phyloP scores from a whole-genome alignment of 306 rosid genomes.

The Leucaena leucocephala region DNA sequence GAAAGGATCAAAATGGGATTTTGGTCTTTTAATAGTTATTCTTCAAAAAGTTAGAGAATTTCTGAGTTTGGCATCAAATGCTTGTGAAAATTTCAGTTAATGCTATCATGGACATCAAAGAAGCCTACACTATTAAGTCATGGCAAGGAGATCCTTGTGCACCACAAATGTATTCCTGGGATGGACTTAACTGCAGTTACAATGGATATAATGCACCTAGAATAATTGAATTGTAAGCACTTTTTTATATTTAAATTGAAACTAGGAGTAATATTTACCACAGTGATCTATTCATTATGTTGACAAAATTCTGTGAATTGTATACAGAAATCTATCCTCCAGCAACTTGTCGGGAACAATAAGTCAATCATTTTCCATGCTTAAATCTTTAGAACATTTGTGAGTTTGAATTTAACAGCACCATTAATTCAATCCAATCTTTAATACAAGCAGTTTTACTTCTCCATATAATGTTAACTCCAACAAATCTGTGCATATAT shows the following conservation, averaged over 20 bases:
- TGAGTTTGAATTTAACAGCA: conserved; percentile 36
- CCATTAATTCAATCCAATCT: background rate
- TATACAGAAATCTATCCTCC: conserved; percentile 46
- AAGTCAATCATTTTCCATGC: conserved; percentile 34
- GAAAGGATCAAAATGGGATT: background rate
- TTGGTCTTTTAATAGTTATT: background rate
- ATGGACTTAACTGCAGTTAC: conserved; percentile 46
- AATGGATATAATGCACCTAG: conserved; percentile 38
- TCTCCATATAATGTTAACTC: no score
- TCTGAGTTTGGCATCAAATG: background rate
- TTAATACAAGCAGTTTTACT: no score
- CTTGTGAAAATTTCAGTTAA: conserved; percentile 37
- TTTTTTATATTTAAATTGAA: background rate
- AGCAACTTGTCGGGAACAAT: conserved; percentile 48
- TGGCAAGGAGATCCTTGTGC: conserved; percentile 66
- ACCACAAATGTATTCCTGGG: conserved; percentile 47
- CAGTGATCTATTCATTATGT: background rate
- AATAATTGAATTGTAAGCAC: conserved; percentile 50
- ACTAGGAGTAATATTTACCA: background rate
- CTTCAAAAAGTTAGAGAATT: background rate
- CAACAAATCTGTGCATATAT: background rate
- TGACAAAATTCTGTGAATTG: conserved; percentile 23
- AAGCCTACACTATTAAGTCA: conserved; percentile 33
- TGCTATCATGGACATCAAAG: conserved; percentile 45
- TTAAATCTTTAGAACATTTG: conserved; percentile 40